Conservation (phyloP, 495 filamentous ascomycete genomes). For the Pyrenula massariospora region DNA sequence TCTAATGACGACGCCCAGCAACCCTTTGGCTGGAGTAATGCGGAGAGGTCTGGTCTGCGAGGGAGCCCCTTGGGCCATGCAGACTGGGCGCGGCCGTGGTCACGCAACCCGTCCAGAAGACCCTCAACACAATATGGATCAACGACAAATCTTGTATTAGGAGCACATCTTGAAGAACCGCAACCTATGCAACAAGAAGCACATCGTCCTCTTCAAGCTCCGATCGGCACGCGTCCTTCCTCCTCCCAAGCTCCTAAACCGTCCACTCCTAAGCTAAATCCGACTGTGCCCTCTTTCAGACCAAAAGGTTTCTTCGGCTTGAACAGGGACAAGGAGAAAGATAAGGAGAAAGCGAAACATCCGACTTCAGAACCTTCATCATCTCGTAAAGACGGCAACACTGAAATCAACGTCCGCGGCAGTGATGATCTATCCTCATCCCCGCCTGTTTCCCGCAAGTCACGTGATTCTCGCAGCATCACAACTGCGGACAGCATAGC, state of each 20-base stretch:
- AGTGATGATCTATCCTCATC: conserved; percentile 39
- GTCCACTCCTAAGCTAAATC: conserved; percentile 48
- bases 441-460: conserved; percentile 50
- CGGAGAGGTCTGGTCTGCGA: conserved; percentile 35
- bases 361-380: conserved; percentile 17
- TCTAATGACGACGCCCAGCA: conserved; percentile 56
- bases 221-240: conserved; percentile 41
- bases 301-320: conserved; percentile 28
- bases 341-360: conserved; percentile 21
- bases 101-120: conserved; percentile 40
- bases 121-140: conserved; percentile 46
- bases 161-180: conserved; percentile 31
- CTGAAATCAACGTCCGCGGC: conserved; percentile 1
- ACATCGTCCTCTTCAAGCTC: conserved; percentile 37
- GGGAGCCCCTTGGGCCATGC: conserved; percentile 38
- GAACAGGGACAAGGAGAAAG: conserved; percentile 28
- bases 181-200: conserved; percentile 31
- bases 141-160: conserved; percentile 38
- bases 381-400: conserved; percentile 10
- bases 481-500: conserved; percentile 51
- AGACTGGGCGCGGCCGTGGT: conserved; percentile 49
- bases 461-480: conserved; percentile 46
- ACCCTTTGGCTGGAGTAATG: conserved; percentile 51
- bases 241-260: conserved; percentile 34
- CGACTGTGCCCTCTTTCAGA: conserved; percentile 48